Conservation (phyloP, 176 grass and related monocot genomes). For the Calamus simplicifolius region DNA sequence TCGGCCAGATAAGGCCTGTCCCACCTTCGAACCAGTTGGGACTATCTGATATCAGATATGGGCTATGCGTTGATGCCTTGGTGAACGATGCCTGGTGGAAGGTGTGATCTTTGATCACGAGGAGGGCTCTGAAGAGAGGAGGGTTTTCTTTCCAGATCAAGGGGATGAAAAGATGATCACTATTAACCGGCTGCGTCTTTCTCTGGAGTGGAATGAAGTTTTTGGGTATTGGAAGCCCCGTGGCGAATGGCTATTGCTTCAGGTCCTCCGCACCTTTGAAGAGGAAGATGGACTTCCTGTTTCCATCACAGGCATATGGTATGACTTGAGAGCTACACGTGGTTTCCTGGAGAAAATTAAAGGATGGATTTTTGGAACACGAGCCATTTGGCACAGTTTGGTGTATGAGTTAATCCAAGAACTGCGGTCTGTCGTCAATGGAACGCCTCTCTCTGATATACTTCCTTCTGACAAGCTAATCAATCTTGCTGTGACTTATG, state of each 20-base stretch:
- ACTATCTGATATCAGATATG: slow-evolving; percentile 34
- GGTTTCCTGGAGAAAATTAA: slow-evolving; percentile 28
- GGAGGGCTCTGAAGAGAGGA: slow-evolving; percentile 35
- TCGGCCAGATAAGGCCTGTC: slow-evolving; percentile 28
- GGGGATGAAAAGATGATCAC: slow-evolving; percentile 40
- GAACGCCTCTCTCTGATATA: slow-evolving; percentile 6
- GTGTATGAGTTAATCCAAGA: slow-evolving; percentile 29
- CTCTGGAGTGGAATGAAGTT: slow-evolving; percentile 67
- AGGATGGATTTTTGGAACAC: slow-evolving; percentile 43
- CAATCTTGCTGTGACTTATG: not conserved
- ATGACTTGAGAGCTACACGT: slow-evolving; percentile 34
- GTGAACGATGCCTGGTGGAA: slow-evolving; percentile 62
- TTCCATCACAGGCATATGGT: slow-evolving; percentile 62
- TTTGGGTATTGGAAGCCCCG: slow-evolving; percentile 55
- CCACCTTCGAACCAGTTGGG: slow-evolving; percentile 20
- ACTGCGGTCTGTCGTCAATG: slow-evolving; percentile 34
- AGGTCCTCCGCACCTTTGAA: slow-evolving; percentile 37
- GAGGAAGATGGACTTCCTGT: slow-evolving; percentile 39
- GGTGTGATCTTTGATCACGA: slow-evolving; percentile 56
- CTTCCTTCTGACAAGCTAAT: not conserved
- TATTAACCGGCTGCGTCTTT: slow-evolving; percentile 36
- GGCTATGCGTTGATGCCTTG: slow-evolving; percentile 53
- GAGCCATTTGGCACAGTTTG: slow-evolving; percentile 30
- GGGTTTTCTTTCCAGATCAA: slow-evolving; percentile 64
- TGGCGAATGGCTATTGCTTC: slow-evolving; percentile 59